A percentile compares a stretch with the other conserved stretches of the same genome.
phyloP scores from a whole-genome alignment of 345 rosid species.

The Eucalyptus pauciflora region DNA sequence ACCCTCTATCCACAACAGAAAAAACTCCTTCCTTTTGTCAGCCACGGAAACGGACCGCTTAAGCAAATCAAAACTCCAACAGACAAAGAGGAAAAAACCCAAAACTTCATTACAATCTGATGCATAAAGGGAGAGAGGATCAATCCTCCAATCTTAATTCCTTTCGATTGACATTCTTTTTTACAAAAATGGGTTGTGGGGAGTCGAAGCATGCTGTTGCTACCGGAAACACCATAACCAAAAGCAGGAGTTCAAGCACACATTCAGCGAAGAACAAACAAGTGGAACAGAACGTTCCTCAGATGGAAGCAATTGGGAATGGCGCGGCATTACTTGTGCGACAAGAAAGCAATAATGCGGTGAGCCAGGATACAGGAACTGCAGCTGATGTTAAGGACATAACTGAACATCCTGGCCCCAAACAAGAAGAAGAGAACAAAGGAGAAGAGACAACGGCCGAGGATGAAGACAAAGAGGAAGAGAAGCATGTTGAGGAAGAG shows the following conservation, averaged over 20 bases:
- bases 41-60: not conserved
- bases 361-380: not conserved
- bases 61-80: not conserved
- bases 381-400: not conserved
- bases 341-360: not conserved
- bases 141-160: not conserved
- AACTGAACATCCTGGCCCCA: not conserved
- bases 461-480: not conserved
- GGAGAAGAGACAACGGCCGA: not conserved
- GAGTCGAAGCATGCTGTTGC: conserved; percentile 57
- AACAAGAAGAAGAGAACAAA: not conserved
- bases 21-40: not conserved
- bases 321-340: not conserved
- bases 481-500: not conserved
- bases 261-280: not conserved
- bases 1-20: not conserved
- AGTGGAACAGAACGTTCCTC: not conserved
- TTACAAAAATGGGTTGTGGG: conserved; percentile 50
- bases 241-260: not conserved
- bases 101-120: not conserved
- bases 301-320: not conserved
- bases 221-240: conserved; percentile 30
- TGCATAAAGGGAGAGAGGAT: not conserved
- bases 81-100: not conserved
- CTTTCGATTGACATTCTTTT: not conserved